Base-by-base conservation (phyloP, 176 grass and related monocot genomes). In the Eleusine coracana region DNA sequence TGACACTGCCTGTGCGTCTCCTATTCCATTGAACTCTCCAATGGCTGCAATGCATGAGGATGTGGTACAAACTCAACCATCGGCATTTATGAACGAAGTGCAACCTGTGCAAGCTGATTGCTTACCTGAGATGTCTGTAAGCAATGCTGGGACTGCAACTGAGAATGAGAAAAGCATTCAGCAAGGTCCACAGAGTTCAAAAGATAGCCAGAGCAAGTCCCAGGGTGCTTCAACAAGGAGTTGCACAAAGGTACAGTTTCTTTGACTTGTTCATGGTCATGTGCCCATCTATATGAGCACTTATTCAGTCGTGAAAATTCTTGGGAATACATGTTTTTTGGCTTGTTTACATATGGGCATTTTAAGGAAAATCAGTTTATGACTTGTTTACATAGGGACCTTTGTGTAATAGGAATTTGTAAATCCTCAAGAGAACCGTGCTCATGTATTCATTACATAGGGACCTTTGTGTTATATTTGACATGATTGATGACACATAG, bases 201-300 rank as follows among this genome's bases (percentile, higher is more conserved):
- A 94, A 81, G 87, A 97, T 59, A 66, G 51, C 59, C 92, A 90
- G 82, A 82, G 76, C 87, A 97, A 97, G 70, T 64, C 85, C 20
- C 91, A 88, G 13, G 54, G 82, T 70, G 68, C 78, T 85, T 92
- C 94, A 0, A 90, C 84, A 39, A 90, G 94, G 78, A 97, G 94
- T 71, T 97, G 94, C 65, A 97, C 92, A 38, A 97, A 97, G 94
- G 94, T 97, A 92, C 11, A 36, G 8, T 36, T 5, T 13, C 80
- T 46, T 56, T 78, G 46, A 20, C 38, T 8, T 73, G 31, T 58
- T 37, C 5, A 34, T 70, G 74, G 10, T 38, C 6, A 49, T 59
- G 16, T 56, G 7, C 58, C 11, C 3, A 13, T 39, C 17, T 77
- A 9, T 40, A 56, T 17, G 44, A 18, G 14, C 49, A 7, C 14